Conservation (phyloP, 768 basidiomycete genomes). For the Naganishia vaughanmartiniae region DNA sequence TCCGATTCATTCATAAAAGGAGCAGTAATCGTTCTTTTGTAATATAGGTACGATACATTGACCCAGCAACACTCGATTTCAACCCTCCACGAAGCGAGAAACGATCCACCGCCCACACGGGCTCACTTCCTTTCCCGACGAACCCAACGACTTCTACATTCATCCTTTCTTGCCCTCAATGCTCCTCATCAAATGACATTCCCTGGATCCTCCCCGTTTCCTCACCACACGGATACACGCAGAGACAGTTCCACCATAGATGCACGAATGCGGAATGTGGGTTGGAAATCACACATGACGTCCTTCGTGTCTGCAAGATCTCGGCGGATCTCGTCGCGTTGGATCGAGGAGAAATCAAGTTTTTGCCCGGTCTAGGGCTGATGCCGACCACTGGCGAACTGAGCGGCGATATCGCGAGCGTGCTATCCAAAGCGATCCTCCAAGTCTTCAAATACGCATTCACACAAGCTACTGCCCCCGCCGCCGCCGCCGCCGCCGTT, state of each 20-base stretch:
- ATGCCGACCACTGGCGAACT: conserved; percentile 16
- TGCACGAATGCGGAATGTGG: conserved; percentile 2
- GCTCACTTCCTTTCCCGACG: not conserved
- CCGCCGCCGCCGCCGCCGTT: not conserved
- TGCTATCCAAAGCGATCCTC: not conserved
- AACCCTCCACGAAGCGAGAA: conserved; percentile 1
- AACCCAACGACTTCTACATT: not conserved
- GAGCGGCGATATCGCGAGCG: not conserved
- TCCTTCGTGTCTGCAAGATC: conserved; percentile 18
- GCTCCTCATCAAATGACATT: not conserved
- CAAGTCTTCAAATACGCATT: not conserved
- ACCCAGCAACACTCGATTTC: conserved; percentile 26
- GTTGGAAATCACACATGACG: conserved; percentile 16
- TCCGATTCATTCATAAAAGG: too few species aligned
- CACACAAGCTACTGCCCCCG: not conserved
- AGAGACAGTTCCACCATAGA: not conserved
- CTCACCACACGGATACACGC: conserved; percentile 13
- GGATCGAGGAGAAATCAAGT: not conserved
- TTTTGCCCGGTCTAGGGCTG: conserved; percentile 26
- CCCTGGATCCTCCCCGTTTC: not conserved
- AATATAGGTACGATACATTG: conserved; percentile 11
- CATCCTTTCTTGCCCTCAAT: conserved; percentile 17
- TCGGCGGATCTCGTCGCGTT: not conserved
- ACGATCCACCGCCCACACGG: not conserved
- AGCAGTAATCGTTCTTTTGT: too few species aligned